phyloP scores from a whole-genome alignment of 352 stramenopile species.

The Pythium folliculosum region DNA sequence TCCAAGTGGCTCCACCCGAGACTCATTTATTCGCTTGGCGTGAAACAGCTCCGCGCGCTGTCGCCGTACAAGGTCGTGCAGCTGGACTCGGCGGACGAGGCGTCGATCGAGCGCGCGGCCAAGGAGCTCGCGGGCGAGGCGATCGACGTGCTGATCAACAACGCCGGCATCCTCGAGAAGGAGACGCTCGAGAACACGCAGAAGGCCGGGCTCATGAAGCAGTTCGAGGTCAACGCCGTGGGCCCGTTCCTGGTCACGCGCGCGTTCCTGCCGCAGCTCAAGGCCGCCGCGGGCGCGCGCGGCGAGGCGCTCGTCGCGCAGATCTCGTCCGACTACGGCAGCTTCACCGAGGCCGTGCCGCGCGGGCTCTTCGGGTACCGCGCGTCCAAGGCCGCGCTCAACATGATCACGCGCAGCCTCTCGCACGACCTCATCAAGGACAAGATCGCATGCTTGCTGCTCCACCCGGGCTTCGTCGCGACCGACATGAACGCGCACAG shows the following conservation, averaged over 20 bases:
- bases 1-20: too few species aligned
- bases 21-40: too few species aligned
- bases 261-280: constrained; percentile 47
- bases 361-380: constrained; percentile 62
- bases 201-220: constrained; percentile 46
- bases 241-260: constrained; percentile 64
- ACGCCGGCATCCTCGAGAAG: constrained; percentile 44
- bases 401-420: constrained; percentile 51
- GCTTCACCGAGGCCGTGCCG: constrained; percentile 29
- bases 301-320: constrained; percentile 42
- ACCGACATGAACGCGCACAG: constrained; percentile 48
- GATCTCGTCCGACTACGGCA: constrained; percentile 30
- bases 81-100: constrained; percentile 48
- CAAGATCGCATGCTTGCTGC: constrained; percentile 41
- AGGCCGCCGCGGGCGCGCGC: constrained; percentile 20
- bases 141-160: constrained; percentile 69
- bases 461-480: constrained; percentile 55
- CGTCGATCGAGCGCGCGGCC: constrained; percentile 38
- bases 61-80: constrained; percentile 41
- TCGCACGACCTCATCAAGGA: constrained; percentile 42
- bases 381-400: constrained; percentile 68
- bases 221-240: constrained; percentile 69
- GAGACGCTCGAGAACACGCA: constrained; percentile 32
- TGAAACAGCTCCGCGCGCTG: constrained; percentile 10
- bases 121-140: constrained; percentile 37